Percentiles rank a stretch among this genome's conserved stretches.
phyloP scores from a whole-genome alignment of 352 stramenopile genomes.

The Phytopythium kandeliae region DNA sequence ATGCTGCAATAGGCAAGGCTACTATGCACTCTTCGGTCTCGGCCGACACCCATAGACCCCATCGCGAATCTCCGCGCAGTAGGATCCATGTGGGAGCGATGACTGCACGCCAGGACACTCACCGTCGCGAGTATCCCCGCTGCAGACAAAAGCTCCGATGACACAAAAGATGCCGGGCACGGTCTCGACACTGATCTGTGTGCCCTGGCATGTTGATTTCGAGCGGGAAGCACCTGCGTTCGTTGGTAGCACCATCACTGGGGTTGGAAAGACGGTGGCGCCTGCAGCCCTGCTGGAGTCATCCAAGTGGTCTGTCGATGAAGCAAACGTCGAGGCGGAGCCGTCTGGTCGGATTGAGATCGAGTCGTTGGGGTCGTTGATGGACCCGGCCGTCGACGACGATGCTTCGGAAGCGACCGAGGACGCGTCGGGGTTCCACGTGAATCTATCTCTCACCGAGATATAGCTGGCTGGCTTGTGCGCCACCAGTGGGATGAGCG shows the following conservation, averaged over 20 bases:
- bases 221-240: neutral
- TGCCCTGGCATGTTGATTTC: conserved; percentile 6
- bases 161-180: conserved; percentile 30
- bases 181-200: conserved; percentile 28
- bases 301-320: neutral
- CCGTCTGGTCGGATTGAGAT: too few species aligned
- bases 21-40: neutral
- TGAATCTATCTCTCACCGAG: conserved; percentile 7
- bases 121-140: conserved; percentile 9
- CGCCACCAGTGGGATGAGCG: conserved; percentile 11
- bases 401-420: neutral
- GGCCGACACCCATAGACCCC: conserved; percentile 25
- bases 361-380: conserved; percentile 4
- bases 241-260: neutral
- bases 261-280: neutral
- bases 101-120: conserved; percentile 25
- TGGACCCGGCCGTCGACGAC: conserved; percentile 2
- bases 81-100: conserved; percentile 26
- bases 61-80: conserved; percentile 17
- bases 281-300: neutral
- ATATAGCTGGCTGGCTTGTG: neutral
- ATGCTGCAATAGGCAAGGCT: too few species aligned
- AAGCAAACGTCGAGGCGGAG: neutral
- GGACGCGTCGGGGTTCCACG: conserved; percentile 13
- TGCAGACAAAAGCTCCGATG: conserved; percentile 15